Evolutionary conservation across 805 yeast genomes (phyloP), one percentile per base, ranked within the genome.

Genomic region (Nakazawaea ishiwadae): DNA sequence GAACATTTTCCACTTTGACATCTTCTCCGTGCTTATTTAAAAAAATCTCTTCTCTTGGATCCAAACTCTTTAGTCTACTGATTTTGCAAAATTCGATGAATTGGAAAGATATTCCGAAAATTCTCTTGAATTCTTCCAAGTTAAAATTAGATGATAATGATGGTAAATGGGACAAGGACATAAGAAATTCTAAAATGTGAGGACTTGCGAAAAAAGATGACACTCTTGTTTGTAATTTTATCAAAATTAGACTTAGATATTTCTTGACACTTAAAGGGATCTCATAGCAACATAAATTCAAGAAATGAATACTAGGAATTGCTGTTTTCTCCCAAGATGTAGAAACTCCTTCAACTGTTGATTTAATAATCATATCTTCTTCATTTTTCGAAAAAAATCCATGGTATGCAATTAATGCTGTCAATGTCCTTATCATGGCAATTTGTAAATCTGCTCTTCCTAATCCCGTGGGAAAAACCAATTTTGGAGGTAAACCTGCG

Each of bases 101-200:
- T 51, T 81, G 81, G 64, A 88, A 84, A 1, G 89, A 82, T 55
- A 88, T 84, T 2, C 85, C 96, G 64, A 88, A 85, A 2, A 87
- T 86, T 35, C 89, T 68, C 51, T 80, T 82, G 56, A 72, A 83
- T 51, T 88, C 96, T 37, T 84, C 93, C 15, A 72, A 69, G 3
- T 85, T 83, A 54, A 87, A 82, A 51, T 81, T 81, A 1, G 86
- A 71, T 1, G 85, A 79, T 44, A 87, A 59, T 2, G 75, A 59
- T 0, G 91, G 89, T 31, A 83, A 69, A 42, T 81, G 72, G 0
- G 85, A 71, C 30, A 89, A 60, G 1, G 87, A 73, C 46, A 79
- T 58, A 42, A 88, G 62, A 49, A 89, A 84, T 53, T 88, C 96
- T 44, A 89, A 60, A 24, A 84, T 81, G 47, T 84, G 89, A 4